These are phyloP conservation scores for Panicum miliaceum DNA, from an alignment of 176 grass and related monocot species.

Conservation along the genomic window DNA sequence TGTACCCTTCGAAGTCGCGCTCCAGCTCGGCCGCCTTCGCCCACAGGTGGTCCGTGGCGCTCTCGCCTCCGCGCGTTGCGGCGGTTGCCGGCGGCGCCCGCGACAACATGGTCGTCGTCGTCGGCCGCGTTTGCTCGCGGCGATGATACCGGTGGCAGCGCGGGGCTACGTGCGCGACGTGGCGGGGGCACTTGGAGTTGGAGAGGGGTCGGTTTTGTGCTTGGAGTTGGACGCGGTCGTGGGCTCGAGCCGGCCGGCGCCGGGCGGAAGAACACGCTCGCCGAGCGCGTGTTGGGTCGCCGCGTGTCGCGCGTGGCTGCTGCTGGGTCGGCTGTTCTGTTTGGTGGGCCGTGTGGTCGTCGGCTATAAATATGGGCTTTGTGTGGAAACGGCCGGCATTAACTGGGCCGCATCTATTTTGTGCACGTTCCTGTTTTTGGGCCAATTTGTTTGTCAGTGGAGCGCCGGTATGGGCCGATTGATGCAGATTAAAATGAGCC, in stretches of 20 bases:
- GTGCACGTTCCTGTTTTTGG: too few relatives aligned
- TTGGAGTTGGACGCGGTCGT: constrained; percentile 44
- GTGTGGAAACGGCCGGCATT: too few relatives aligned
- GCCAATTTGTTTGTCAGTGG: too few relatives aligned
- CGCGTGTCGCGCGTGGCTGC: background rate
- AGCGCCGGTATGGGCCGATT: too few relatives aligned
- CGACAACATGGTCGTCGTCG: constrained; percentile 14
- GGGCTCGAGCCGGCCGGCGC: background rate
- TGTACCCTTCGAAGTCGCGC: constrained; percentile 65
- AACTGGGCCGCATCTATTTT: too few relatives aligned
- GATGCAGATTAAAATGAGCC: too few relatives aligned
- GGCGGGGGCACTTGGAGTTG: background rate
- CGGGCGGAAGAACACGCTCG: background rate
- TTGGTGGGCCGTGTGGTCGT: background rate
- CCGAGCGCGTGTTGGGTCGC: constrained; percentile 7
- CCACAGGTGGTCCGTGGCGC: constrained; percentile 40
- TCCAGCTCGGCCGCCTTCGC: constrained; percentile 64
- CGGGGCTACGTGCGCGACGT: background rate
- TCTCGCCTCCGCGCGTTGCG: background rate
- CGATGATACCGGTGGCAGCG: background rate
- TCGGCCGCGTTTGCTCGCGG: background rate
- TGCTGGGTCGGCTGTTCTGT: background rate
- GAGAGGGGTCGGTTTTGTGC: constrained; percentile 12
- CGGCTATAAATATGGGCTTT: too few relatives aligned
- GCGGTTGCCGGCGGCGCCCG: background rate